Percentiles rank a stretch among this genome's conserved stretches.
Evolutionary conservation across 2,329 filamentous ascomycete species (phyloP).

Genomic region (Sporothrix brasiliensis): DNA sequence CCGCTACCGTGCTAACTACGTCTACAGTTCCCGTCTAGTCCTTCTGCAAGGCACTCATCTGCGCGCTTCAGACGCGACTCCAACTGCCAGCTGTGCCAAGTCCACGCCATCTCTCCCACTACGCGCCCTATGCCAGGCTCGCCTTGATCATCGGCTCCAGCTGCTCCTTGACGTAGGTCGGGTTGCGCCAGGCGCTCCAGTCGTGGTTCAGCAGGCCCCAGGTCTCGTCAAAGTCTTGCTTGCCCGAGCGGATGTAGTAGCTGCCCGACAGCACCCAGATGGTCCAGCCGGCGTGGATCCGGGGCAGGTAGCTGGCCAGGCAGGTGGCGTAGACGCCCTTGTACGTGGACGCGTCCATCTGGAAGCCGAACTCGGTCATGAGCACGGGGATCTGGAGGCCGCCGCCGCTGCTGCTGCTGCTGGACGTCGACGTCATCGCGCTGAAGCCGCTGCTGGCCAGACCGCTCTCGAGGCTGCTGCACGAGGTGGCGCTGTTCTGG

Average conservation of each 20-base stretch:
- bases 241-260: conserved; percentile 59
- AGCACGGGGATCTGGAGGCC: conserved; percentile 52
- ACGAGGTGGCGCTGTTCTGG: conserved; percentile 54
- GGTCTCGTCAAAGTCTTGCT: conserved; percentile 58
- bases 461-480: conserved; percentile 50
- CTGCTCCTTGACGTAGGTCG: conserved; percentile 48
- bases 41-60: no score
- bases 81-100: conserved; percentile 27
- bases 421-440: conserved; percentile 47
- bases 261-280: conserved; percentile 62
- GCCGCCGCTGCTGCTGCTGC: conserved; percentile 33
- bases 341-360: conserved; percentile 52
- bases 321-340: conserved; percentile 56
- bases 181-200: conserved; percentile 56
- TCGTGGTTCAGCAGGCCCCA: conserved; percentile 61
- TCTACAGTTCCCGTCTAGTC: no score
- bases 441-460: conserved; percentile 58
- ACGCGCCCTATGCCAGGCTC: conserved; percentile 29
- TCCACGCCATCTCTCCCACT: background rate
- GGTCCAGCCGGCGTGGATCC: conserved; percentile 57
- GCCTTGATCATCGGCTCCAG: conserved; percentile 48
- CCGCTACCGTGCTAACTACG: no score
- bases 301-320: conserved; percentile 53
- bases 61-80: no score
- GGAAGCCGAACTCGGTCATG: conserved; percentile 60